Base-by-base conservation (phyloP, 768 basidiomycete genomes). In the Lactarius sanguifluus region DNA sequence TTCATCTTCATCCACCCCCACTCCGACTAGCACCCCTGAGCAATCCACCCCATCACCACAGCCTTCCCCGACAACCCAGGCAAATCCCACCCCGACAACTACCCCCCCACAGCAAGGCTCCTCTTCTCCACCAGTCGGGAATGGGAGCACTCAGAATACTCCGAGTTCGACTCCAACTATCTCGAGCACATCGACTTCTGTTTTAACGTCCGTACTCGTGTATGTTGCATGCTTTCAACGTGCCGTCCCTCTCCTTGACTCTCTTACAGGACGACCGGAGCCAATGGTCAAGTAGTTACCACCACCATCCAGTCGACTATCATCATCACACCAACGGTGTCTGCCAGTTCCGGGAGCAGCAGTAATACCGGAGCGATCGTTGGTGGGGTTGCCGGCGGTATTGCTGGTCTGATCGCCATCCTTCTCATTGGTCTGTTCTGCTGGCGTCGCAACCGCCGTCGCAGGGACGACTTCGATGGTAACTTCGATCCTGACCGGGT, bases 401-500 rank as follows among this genome's bases (percentile, higher is more conserved):
- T 65, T 23, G 62, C 43, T 15, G 65, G n/a, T 6, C 72, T 71
- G 2, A 60, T 76, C 41, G 47, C 73, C 38, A 43, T 72, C 43
- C 68, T 77, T 43, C 36, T 76, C n/a, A 57, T 72, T 43, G 71
- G 72, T 25, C 62, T 77, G 12, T 65, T 75, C 34, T 67, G 74
- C 64, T 77, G 75, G 72, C 74, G 75, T 50, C 73, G 73, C 25
- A 72, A 75, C 38, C 67, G 64, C 54, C 61, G 56, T n/a, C 68
- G 71, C 40, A 23, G n/a, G 5, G 77, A 81, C 64, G 81, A 83
- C 32, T 83, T 83, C 56, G 81, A 83, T 62, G 81, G 82, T 59
- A 76, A 82, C 75, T 82, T 82, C 65, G 81, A 82, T 45, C 82
- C 81, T 0, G 82, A 82, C 65, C 78, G 77, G 6, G 77, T 82